Evolutionary conservation across 371 early-diverging fungal genomes (phyloP).

Genomic region (Fennellomyces sp.): DNA sequence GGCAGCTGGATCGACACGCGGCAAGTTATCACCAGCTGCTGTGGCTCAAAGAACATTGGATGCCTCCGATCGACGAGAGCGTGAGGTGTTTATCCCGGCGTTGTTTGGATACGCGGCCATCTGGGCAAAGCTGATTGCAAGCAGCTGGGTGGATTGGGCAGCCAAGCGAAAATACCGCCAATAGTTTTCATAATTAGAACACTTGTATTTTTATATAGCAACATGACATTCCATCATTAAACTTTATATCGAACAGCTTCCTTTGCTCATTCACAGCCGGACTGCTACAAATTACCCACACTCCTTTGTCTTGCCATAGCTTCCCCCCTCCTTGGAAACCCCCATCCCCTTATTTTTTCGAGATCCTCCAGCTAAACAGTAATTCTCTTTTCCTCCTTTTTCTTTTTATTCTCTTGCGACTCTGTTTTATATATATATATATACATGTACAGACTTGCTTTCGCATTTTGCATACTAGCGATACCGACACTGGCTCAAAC

Average conservation of each 20-base stretch:
- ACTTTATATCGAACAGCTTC: no score
- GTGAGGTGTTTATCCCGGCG: constrained; percentile 67
- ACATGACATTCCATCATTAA: no score
- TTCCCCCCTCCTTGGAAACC: no score
- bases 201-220: no score
- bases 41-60: constrained; percentile 67
- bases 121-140: constrained; percentile 60
- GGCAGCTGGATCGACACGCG: constrained; percentile 58
- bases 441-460: neutral
- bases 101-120: constrained; percentile 56
- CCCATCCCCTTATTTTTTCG: no score
- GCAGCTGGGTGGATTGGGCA: constrained; percentile 63
- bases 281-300: no score
- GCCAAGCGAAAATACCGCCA: constrained; percentile 49
- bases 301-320: no score
- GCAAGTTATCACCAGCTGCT: constrained; percentile 58
- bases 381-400: constrained; percentile 1
- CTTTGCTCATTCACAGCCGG: no score
- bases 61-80: constrained; percentile 63
- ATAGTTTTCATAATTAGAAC: no score
- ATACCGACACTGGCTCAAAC: constrained; percentile 12
- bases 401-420: constrained; percentile 2
- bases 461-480: neutral
- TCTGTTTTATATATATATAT: neutral
- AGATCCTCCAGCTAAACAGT: no score